Evolutionary conservation across 495 filamentous ascomycete species (phyloP), one percentile per base, ranked within the genome.

Genomic region (Neurospora tetraspora): DNA sequence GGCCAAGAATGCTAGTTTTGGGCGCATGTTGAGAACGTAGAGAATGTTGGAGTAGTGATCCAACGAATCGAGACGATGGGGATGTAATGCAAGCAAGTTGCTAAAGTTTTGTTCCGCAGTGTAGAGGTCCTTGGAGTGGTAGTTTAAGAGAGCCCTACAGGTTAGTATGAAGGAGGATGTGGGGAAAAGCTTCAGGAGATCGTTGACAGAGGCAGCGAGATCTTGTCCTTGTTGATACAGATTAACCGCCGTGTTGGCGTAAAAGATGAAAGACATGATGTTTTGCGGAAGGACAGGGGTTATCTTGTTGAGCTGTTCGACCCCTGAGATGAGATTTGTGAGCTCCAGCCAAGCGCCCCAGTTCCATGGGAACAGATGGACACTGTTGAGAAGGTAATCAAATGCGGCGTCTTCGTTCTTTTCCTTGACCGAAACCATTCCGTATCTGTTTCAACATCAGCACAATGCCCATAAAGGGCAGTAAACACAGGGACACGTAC

Each of bases 301-400:
- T 23, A 88, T 80, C 72, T 83, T 83, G 75, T 86, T 85, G 20
- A 88, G 76, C 84, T 88, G 94, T 81, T 96, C 93, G n/a, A 90
- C 81, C 42, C 86, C 86, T 71, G 88, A 90, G 34, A 89, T 89
- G 23, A 97, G 82, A 23, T 96, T 86, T 20, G 89, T 90, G 71
- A 99, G 85, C 81, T 98, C 96, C 34, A 94, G 85, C 96, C 96
- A 99, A 36, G 93, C 92, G 2, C 94, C 94, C 96, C 96, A 99
- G 80, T 98, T 96, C 84, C 92, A 96, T 4, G 94, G 92, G 77
- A 91, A 94, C 65, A 91, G 81, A 77, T 94, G 91, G 8, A 97
- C 92, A 78, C 94, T 97, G 74, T 88, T 86, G 43, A 97, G 85
- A 6, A 98, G 84, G 86, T 92, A 97, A 70, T 89, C 88, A 78